These are phyloP conservation scores for Cryptococcus floricola DNA, from an alignment of 1,284 basidiomycete genomes.

Conservation along the genomic window DNA sequence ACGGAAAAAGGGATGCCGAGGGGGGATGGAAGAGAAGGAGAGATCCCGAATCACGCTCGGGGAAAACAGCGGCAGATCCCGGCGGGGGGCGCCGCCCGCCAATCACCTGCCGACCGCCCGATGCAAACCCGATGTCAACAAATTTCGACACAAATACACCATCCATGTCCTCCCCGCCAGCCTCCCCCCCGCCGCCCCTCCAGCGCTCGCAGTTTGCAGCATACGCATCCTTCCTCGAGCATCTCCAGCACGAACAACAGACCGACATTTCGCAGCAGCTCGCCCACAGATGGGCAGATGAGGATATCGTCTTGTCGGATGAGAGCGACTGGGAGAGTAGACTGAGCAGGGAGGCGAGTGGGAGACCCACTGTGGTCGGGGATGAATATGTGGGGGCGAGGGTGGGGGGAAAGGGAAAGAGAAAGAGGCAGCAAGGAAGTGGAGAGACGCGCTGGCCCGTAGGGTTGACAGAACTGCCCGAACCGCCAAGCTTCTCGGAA, in stretches of 20 bases:
- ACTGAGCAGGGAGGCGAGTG: neutral
- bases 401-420: neutral
- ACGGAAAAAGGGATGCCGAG: too few species aligned
- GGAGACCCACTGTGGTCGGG: conserved; percentile 6
- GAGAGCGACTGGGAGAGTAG: neutral
- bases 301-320: neutral
- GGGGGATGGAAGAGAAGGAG: too few species aligned
- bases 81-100: too few species aligned
- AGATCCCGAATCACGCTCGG: neutral
- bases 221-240: conserved; percentile 4
- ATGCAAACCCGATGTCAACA: neutral
- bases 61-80: neutral
- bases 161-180: neutral
- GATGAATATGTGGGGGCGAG: conserved; percentile 3
- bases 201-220: conserved; percentile 5
- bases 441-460: conserved; percentile 7
- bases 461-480: neutral
- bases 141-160: too few species aligned
- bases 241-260: neutral
- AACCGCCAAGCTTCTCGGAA: conserved; percentile 9
- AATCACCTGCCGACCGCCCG: neutral
- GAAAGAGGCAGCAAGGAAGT: neutral
- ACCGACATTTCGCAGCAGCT: conserved; percentile 1
- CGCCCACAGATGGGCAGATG: neutral
- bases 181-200: neutral